phyloP scores from a whole-genome alignment of 2,329 filamentous ascomycete species.

The Monosporascus sp. region DNA sequence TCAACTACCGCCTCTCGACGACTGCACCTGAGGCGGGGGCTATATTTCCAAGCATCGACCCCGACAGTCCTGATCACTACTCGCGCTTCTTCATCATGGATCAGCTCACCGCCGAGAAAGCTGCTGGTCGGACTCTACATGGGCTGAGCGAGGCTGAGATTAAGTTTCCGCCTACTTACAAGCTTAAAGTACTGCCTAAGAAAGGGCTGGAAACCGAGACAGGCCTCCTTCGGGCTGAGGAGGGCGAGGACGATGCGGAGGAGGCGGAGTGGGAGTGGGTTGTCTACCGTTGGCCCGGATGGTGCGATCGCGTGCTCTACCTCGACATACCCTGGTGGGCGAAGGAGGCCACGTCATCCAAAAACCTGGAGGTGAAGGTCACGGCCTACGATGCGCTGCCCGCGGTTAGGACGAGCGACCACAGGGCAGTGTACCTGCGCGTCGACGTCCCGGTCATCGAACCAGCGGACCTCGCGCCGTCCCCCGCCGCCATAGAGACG shows the following conservation, averaged over 20 bases:
- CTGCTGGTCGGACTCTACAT: constrained; percentile 67
- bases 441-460: constrained; percentile 58
- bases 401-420: constrained; percentile 77
- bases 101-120: constrained; percentile 70
- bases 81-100: constrained; percentile 65
- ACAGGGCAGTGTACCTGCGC: constrained; percentile 75
- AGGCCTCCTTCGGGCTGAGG: constrained; percentile 14
- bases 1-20: constrained; percentile 87
- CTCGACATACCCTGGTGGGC: constrained; percentile 56
- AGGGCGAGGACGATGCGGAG: constrained; percentile 23
- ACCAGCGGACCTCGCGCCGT: constrained; percentile 33
- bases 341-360: constrained; percentile 19
- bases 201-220: constrained; percentile 12
- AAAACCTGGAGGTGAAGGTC: constrained; percentile 39
- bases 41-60: constrained; percentile 56
- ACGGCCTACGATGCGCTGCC: constrained; percentile 70
- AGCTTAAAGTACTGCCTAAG: constrained; percentile 56
- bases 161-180: constrained; percentile 88
- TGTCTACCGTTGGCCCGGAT: constrained; percentile 78
- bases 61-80: constrained; percentile 56
- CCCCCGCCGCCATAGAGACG: constrained; percentile 12
- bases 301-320: constrained; percentile 89
- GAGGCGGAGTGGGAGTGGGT: constrained; percentile 66
- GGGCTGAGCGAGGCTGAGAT: constrained; percentile 71
- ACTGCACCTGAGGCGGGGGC: constrained; percentile 57